Base-by-base conservation (phyloP, 2,329 filamentous ascomycete genomes). In the Colletotrichum orbiculare region DNA sequence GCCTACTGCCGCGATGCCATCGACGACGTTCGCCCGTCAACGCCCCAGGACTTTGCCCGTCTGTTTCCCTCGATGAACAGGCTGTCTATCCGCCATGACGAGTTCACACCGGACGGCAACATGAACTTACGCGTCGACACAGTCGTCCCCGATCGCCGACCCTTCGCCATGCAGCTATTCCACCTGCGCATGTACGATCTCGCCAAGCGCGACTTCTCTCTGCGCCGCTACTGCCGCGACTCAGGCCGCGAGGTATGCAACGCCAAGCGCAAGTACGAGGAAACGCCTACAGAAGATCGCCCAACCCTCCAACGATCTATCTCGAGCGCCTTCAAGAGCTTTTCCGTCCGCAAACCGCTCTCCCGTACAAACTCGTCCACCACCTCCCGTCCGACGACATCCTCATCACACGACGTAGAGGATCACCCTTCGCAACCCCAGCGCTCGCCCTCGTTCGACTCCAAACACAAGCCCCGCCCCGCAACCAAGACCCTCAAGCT, bases 111-210 rank as follows among this genome's bases (percentile, higher is more conserved):
- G 4, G 95, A 99, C 75, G 95, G 95, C 41, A 97, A 97, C 82
- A 96, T 97, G 93, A 98, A 98, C 75, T 84, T 99, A 62, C 90
- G 94, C 38, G 85, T 98, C 64, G 94, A 97, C 75, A 95, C 93
- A 6, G 83, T 91, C 68, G 86, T 92, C 49, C 84, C 85, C 34
- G 85, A 86, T 45, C 86, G 86, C 68, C 86, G 89, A 68, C 88
- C 88, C 70, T 87, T 91, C 71, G 92, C 89, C 6, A 79, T 88
- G 10, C 87, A 90, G 75, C 89, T 99, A 52, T 98, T 97, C 79
- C 95, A 99, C 77, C 83, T 98, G 66, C 91, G 94, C 72, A 97
- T 99, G 93, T 90, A 97, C 75, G 93, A 98, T 76, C 82, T 98
- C 60, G 89, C 89, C 73, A 89, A 89, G 70, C 88, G 96, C 54